These are phyloP conservation scores for Allodekkera sacchari DNA, from an alignment of 805 yeast species.

Conservation along the genomic window DNA sequence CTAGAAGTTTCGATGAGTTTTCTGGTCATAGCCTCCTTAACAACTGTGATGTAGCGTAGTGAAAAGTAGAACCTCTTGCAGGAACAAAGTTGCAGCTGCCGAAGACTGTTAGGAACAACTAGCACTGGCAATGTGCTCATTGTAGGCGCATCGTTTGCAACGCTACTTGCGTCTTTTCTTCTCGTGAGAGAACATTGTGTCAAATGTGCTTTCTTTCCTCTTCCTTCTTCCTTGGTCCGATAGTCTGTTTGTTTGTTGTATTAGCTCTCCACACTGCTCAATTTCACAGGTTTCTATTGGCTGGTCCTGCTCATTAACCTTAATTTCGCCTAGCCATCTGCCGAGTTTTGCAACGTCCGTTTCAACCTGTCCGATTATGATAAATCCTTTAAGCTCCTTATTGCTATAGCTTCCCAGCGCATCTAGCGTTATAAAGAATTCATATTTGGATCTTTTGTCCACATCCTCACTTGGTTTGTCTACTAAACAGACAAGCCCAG, in stretches of 20 bases:
- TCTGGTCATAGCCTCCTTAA: slow-evolving; percentile 42
- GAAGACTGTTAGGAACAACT: too few species aligned
- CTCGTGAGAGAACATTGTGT: slow-evolving; percentile 12
- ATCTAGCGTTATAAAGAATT: slow-evolving; percentile 18
- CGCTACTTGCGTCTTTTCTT: not conserved
- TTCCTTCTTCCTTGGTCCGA: slow-evolving; percentile 1
- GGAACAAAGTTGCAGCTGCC: too few species aligned
- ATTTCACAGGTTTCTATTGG: slow-evolving; percentile 11
- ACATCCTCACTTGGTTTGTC: slow-evolving; percentile 1
- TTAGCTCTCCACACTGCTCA: slow-evolving; percentile 17
- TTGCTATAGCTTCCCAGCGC: slow-evolving; percentile 8
- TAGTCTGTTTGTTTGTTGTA: slow-evolving; percentile 2
- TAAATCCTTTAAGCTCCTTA: slow-evolving; percentile 9
- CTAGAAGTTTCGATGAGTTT: slow-evolving; percentile 33
- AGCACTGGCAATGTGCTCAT: not conserved
- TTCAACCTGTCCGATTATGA: slow-evolving; percentile 18
- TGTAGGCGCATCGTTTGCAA: not conserved
- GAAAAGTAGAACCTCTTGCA: too few species aligned
- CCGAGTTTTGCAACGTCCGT: slow-evolving; percentile 7
- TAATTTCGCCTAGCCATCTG: slow-evolving; percentile 5
- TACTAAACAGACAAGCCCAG: slow-evolving; percentile 15
- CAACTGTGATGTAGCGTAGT: slow-evolving; percentile 13
- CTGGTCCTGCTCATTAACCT: slow-evolving; percentile 12
- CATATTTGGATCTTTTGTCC: slow-evolving; percentile 5
- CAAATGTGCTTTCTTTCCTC: slow-evolving; percentile 11